A percentile compares a stretch with the other conserved stretches of the same genome.
Conservation (phyloP, 2,329 filamentous ascomycete species). For the Zarea fungicola region DNA sequence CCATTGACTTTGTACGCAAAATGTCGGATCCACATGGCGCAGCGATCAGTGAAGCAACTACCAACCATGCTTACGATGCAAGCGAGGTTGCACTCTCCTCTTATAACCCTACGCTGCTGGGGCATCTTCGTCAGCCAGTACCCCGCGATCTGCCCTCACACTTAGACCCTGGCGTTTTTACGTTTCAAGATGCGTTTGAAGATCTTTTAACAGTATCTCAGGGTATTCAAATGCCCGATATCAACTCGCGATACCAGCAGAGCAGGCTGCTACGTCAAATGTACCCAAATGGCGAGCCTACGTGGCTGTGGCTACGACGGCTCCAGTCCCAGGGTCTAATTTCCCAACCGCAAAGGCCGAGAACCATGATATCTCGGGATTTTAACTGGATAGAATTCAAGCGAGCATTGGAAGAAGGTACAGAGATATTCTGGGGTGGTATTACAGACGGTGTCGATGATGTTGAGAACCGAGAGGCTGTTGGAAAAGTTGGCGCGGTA, state of each 20-base stretch:
- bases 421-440: slow-evolving; percentile 25
- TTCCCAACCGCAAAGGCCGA: slow-evolving; percentile 18
- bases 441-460: slow-evolving; percentile 15
- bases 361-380: slow-evolving; percentile 21
- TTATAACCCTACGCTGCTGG: slow-evolving; percentile 42
- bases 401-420: slow-evolving; percentile 25
- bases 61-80: slow-evolving; percentile 19
- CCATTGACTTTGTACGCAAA: neutral
- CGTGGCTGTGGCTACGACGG: slow-evolving; percentile 36
- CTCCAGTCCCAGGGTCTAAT: slow-evolving; percentile 32
- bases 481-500: slow-evolving; percentile 13
- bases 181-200: slow-evolving; percentile 54
- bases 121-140: slow-evolving; percentile 40
- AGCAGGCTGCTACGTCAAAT: slow-evolving; percentile 32
- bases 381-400: slow-evolving; percentile 27
- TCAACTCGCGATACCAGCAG: slow-evolving; percentile 30
- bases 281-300: slow-evolving; percentile 36
- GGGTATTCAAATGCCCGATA: slow-evolving; percentile 36
- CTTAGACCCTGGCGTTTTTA: slow-evolving; percentile 36
- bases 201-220: slow-evolving; percentile 48
- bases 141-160: slow-evolving; percentile 39
- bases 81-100: slow-evolving; percentile 24
- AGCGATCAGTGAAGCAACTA: neutral
- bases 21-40: neutral
- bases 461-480: slow-evolving; percentile 13